Percentiles rank a stretch among this genome's conserved stretches.
Conservation (phyloP, 441 rosid species). For the Raphanus hybrid region DNA sequence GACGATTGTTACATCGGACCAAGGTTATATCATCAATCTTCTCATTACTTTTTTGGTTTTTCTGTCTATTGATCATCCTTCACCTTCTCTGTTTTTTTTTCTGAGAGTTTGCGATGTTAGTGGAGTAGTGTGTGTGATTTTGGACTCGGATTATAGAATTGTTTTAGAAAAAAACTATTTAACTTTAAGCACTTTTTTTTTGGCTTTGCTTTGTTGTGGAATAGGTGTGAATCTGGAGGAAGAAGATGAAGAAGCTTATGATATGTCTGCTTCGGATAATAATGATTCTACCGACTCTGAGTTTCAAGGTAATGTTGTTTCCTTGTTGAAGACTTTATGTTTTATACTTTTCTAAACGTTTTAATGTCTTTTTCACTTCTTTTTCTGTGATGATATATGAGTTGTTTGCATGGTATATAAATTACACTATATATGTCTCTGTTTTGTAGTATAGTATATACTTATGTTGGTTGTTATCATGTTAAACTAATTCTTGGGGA, state of each 20-base stretch:
- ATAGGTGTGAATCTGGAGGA: constrained; percentile 22
- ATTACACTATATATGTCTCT: background rate
- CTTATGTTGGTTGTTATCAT: background rate
- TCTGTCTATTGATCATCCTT: constrained; percentile 7
- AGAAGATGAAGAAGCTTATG: constrained; percentile 32
- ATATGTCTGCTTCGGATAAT: constrained; percentile 47
- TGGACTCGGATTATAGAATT: background rate
- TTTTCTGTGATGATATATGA: background rate
- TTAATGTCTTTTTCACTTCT: background rate
- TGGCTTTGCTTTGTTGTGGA: background rate
- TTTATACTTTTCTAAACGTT: background rate
- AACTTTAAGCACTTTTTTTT: background rate
- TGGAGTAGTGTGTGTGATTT: constrained; percentile 12
- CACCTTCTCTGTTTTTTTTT: background rate
- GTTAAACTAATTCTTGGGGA: background rate
- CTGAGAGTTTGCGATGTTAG: background rate
- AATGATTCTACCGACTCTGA: constrained; percentile 37
- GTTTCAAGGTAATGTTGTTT: constrained; percentile 43
- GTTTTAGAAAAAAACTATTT: background rate
- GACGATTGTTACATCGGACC: constrained; percentile 21
- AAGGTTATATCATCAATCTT: constrained; percentile 36
- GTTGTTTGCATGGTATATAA: background rate
- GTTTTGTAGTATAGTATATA: background rate
- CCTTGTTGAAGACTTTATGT: background rate
- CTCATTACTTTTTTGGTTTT: background rate